phyloP scores from a whole-genome alignment of 352 stramenopile genomes.

The Globisporangium viniferum region DNA sequence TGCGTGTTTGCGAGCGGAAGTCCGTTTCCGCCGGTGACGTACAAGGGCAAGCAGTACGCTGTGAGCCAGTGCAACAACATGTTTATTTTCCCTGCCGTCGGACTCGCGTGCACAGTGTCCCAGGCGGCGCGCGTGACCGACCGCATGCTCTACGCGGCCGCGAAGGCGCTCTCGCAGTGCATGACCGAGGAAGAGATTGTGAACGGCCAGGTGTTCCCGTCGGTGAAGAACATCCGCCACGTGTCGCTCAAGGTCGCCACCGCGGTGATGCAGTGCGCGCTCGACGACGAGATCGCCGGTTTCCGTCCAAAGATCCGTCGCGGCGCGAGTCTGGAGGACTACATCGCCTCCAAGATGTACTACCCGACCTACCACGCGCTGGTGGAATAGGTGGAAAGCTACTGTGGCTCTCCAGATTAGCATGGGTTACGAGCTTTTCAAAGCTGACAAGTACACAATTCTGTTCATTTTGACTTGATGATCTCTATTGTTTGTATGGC shows the following conservation, averaged over 20 bases:
- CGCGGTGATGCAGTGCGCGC: conserved; percentile 88
- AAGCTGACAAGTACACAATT: not conserved
- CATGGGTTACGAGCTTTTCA: not conserved
- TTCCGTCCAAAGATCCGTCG: conserved; percentile 71
- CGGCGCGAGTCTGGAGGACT: conserved; percentile 80
- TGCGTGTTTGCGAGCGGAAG: conserved; percentile 96
- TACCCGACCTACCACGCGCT: conserved; percentile 92
- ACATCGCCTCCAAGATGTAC: conserved; percentile 94
- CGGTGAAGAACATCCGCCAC: conserved; percentile 90
- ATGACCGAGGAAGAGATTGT: conserved; percentile 91
- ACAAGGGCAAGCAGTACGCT: conserved; percentile 77
- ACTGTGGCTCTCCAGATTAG: not conserved
- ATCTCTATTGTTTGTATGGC: not conserved
- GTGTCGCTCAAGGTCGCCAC: conserved; percentile 93
- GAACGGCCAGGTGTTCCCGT: conserved; percentile 93
- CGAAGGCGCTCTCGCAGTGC: conserved; percentile 92
- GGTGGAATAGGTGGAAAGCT: conserved; percentile 65
- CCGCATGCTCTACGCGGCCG: conserved; percentile 94
- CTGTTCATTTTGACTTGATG: not conserved
- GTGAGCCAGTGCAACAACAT: conserved; percentile 95
- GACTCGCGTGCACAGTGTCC: conserved; percentile 88
- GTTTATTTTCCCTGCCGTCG: conserved; percentile 97
- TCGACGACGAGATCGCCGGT: conserved; percentile 85
- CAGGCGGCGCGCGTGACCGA: conserved; percentile 84
- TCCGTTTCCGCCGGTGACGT: conserved; percentile 92